A percentile compares a stretch with the other conserved stretches of the same genome.
phyloP scores from a whole-genome alignment of 805 yeast genomes.

The Pichia ethanolica region DNA sequence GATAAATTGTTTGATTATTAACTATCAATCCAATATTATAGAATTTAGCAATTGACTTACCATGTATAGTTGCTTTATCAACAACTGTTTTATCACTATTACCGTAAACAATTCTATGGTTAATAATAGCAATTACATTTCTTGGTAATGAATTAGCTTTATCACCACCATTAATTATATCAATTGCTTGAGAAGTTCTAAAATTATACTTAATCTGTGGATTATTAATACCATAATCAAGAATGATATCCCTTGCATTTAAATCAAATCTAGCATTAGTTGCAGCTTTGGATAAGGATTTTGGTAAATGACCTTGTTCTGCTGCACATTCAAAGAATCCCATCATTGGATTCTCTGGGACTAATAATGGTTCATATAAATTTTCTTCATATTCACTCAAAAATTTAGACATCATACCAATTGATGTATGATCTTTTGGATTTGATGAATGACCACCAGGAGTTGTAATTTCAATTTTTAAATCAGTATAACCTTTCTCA shows the following conservation, averaged over 20 bases:
- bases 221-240: slow-evolving; percentile 20
- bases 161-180: slow-evolving; percentile 62
- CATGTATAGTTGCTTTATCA: slow-evolving; percentile 26
- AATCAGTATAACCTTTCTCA: slow-evolving; percentile 35
- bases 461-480: slow-evolving; percentile 41
- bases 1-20: slow-evolving; percentile 25
- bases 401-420: slow-evolving; percentile 64
- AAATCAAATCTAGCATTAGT: slow-evolving; percentile 19
- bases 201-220: slow-evolving; percentile 33
- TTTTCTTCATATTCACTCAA: slow-evolving; percentile 48
- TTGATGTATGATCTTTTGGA: slow-evolving; percentile 66
- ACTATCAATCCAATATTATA: slow-evolving; percentile 30
- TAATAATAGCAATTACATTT: slow-evolving; percentile 42
- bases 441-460: slow-evolving; percentile 56
- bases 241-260: slow-evolving; percentile 30
- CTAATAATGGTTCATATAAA: slow-evolving; percentile 42
- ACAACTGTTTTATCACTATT: slow-evolving; percentile 32
- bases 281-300: slow-evolving; percentile 6
- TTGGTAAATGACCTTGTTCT: slow-evolving; percentile 30
- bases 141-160: slow-evolving; percentile 78
- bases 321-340: slow-evolving; percentile 57
- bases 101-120: slow-evolving; percentile 53
- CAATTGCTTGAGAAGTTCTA: slow-evolving; percentile 61
- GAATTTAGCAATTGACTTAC: slow-evolving; percentile 28
- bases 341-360: slow-evolving; percentile 53